Evolutionary conservation across 2,329 filamentous ascomycete genomes (phyloP).

Genomic region (Aspergillus ibericus): DNA sequence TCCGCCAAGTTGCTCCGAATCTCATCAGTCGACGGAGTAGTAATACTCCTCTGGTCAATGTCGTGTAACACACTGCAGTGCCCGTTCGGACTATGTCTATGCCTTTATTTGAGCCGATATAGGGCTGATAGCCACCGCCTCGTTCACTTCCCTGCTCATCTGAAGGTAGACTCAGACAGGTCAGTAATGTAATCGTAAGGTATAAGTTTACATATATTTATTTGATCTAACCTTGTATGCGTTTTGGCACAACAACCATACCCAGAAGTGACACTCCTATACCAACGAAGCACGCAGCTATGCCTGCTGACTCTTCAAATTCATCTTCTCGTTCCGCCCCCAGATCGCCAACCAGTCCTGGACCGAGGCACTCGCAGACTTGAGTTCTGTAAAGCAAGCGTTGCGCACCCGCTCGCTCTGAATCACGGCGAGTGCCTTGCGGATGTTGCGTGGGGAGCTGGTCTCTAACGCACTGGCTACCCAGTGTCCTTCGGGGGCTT

Average conservation of each 20-base stretch:
- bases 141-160: no score
- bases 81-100: not conserved
- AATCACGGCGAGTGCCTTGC: constrained; percentile 17
- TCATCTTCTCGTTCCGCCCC: constrained; percentile 26
- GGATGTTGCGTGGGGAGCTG: constrained; percentile 18
- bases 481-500: constrained; percentile 16
- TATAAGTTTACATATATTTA: not conserved
- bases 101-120: not conserved
- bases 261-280: not conserved
- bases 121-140: not conserved
- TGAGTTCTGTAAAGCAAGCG: constrained; percentile 18
- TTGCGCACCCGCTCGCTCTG: constrained; percentile 17
- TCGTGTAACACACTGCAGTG: no score
- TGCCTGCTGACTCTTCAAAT: constrained; percentile 15
- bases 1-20: not conserved
- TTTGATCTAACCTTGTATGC: not conserved
- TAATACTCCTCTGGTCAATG: not conserved
- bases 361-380: constrained; percentile 11
- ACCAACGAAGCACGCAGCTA: not conserved
- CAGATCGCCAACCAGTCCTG: constrained; percentile 27
- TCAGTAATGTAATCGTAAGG: no score
- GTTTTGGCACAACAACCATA: not conserved
- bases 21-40: not conserved
- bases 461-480: constrained; percentile 17
- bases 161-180: no score